These are phyloP conservation scores for Suhomyces kilbournensis DNA, from an alignment of 805 yeast genomes.

Conservation along the genomic window DNA sequence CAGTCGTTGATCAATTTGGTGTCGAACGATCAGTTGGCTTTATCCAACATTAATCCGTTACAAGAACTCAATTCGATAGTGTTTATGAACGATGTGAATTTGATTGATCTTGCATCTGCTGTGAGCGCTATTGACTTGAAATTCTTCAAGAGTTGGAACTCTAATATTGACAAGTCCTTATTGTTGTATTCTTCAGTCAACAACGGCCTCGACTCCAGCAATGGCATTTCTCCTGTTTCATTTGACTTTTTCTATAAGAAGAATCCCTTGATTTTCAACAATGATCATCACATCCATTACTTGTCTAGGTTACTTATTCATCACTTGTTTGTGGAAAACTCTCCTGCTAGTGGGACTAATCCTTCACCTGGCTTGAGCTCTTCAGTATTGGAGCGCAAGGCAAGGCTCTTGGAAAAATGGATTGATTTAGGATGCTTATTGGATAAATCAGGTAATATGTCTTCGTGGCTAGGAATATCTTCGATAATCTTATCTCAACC, in stretches of 20 bases:
- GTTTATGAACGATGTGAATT: slow-evolving; percentile 52
- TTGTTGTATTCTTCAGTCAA: slow-evolving; percentile 53
- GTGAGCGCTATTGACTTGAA: slow-evolving; percentile 65
- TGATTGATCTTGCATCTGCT: slow-evolving; percentile 56
- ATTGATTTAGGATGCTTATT: slow-evolving; percentile 75
- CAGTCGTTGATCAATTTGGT: slow-evolving; percentile 30
- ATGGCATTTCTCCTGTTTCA: slow-evolving; percentile 1
- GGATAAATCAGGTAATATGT: slow-evolving; percentile 85
- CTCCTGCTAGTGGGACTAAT: slow-evolving; percentile 6
- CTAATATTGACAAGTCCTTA: slow-evolving; percentile 73
- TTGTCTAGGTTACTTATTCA: slow-evolving; percentile 65
- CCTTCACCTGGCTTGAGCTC: slow-evolving; percentile 8
- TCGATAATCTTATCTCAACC: slow-evolving; percentile 81
- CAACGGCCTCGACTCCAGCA: slow-evolving; percentile 9
- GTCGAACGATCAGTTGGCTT: slow-evolving; percentile 10
- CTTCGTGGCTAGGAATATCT: slow-evolving; percentile 89
- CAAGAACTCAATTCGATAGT: slow-evolving; percentile 35
- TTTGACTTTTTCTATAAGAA: slow-evolving; percentile 42
- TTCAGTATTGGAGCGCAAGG: slow-evolving; percentile 45
- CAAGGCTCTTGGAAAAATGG: slow-evolving; percentile 75
- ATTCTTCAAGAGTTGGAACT: slow-evolving; percentile 72
- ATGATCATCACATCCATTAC: slow-evolving; percentile 66
- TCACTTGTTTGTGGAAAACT: slow-evolving; percentile 62
- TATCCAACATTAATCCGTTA: slow-evolving; percentile 18
- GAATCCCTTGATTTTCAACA: slow-evolving; percentile 78